Evolutionary conservation across 352 stramenopile species (phyloP), one percentile per base, ranked within the genome.

Genomic region (Phytophthora uliginosa): DNA sequence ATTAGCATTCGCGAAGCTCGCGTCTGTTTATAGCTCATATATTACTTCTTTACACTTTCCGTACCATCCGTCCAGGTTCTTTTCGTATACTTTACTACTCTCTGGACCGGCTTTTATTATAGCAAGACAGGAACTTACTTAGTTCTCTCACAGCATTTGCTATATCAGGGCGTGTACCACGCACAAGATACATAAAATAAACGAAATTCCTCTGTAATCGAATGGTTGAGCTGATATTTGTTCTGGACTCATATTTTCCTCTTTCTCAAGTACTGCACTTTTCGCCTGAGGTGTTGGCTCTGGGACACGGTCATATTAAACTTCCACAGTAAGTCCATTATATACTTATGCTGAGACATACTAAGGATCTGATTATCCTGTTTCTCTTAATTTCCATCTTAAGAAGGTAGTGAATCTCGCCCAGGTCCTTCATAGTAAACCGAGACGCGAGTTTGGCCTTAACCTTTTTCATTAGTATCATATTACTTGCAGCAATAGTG

Each of bases 331-430:
- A 63, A 63, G 24, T 54, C 38, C 26, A 63, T 54, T 28, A 53
- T 45, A 22, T 54, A 54, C 18, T 63, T 54, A n/a, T 63, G 40
- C 28, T 63, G 57, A 4, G 57, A 45, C 26, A 63, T 53, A 54
- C 57, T 63, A 12, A 54, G 24, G 17, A 54, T 53, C 26, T 54
- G 31, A 9, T 42, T 36, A 13, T n/a, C 26, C 40, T 53, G 18
- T 54, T 24, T 15, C 57, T 12, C 36, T 45, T 45, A 20, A 26
- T 26, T 26, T 26, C 24, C 24, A 26, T 26, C 24, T 26, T 26
- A 26, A 26, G 24, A 26, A 26, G 24, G 24, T 26, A 26, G 24
- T 26, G 24, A 26, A 2, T 26, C 24, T 26, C 24, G 24, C 24
- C 24, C 24, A 26, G 24, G 2, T 26, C 24, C 24, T 26, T 26